These are phyloP conservation scores for Melocanna baccifera DNA, from an alignment of 176 grass and related monocot genomes.

Conservation along the genomic window DNA sequence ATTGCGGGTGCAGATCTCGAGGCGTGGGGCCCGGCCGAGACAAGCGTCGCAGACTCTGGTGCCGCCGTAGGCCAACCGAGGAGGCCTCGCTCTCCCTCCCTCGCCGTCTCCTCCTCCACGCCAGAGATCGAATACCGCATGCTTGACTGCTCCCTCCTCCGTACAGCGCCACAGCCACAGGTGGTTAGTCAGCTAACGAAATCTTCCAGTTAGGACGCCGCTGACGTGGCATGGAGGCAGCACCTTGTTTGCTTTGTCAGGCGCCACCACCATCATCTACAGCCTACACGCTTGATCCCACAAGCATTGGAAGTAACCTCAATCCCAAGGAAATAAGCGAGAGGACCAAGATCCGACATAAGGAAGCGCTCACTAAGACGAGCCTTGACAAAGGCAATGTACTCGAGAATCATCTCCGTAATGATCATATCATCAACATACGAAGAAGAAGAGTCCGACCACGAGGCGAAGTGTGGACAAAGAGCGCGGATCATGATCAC, in stretches of 20 bases:
- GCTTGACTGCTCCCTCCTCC: neutral
- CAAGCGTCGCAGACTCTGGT: conserved; percentile 10
- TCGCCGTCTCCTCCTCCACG: neutral
- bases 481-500: too few species aligned
- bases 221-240: neutral
- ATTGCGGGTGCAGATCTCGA: conserved; percentile 36
- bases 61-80: neutral
- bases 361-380: too few species aligned
- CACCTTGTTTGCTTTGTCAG: neutral
- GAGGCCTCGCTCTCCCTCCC: neutral
- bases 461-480: too few species aligned
- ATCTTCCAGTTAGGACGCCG: neutral
- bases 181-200: conserved; percentile 12
- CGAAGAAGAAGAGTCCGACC: too few species aligned
- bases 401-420: too few species aligned
- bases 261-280: neutral
- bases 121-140: neutral
- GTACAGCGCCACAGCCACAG: neutral
- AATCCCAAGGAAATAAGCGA: too few species aligned
- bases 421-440: too few species aligned
- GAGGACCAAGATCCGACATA: too few species aligned
- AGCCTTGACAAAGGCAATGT: too few species aligned
- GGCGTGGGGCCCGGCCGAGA: neutral
- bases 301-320: too few species aligned
- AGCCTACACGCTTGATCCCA: neutral